A percentile compares a stretch with the other conserved stretches of the same genome.
These are phyloP conservation scores for Triadica sebifera DNA, from an alignment of 345 rosid genomes.

Conservation along the genomic window DNA sequence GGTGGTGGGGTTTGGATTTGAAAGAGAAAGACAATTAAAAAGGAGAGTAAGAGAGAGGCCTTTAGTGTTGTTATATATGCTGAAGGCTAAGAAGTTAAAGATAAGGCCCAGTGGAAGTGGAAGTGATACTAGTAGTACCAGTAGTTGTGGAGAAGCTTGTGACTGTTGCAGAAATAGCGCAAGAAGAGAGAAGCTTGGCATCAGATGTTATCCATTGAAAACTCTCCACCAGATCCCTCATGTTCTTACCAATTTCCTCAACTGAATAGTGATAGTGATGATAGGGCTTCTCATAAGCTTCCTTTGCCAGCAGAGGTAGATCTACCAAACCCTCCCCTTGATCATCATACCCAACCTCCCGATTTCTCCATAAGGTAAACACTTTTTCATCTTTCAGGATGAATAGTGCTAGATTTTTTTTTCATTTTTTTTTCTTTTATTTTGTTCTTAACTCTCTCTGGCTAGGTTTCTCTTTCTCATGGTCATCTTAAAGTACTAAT, in stretches of 20 bases:
- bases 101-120: constrained; percentile 40
- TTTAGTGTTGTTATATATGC: constrained; percentile 40
- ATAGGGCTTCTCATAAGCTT: constrained; percentile 41
- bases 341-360: constrained; percentile 37
- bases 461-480: constrained; percentile 21
- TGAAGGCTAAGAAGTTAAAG: constrained; percentile 54
- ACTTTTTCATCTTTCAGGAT: background rate
- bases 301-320: constrained; percentile 42
- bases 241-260: constrained; percentile 43
- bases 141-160: constrained; percentile 40
- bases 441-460: constrained; percentile 7
- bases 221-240: constrained; percentile 69
- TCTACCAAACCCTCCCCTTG: constrained; percentile 40
- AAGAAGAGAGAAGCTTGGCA: constrained; percentile 57
- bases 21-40: constrained; percentile 12
- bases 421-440: background rate
- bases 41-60: background rate
- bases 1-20: constrained; percentile 34
- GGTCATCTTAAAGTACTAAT: constrained; percentile 13
- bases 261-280: constrained; percentile 28
- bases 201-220: constrained; percentile 87
- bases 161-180: constrained; percentile 64
- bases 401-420: constrained; percentile 1
- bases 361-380: constrained; percentile 83
- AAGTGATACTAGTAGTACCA: constrained; percentile 11